These are phyloP conservation scores for Berkeleyomyces rouxiae DNA, from an alignment of 2,329 filamentous ascomycete species.

Conservation along the genomic window DNA sequence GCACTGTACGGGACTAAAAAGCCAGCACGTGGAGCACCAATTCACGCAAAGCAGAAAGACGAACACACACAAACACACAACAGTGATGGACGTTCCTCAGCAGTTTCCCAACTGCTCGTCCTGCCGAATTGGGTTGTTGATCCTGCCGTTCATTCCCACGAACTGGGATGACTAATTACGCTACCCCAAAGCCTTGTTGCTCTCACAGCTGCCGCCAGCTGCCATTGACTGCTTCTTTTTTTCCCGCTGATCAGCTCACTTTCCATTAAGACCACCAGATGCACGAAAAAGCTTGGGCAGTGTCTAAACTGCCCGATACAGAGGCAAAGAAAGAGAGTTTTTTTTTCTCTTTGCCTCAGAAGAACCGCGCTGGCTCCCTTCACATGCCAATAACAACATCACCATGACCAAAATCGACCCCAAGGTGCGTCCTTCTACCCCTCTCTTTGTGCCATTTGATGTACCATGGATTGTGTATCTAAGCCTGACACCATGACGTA, in stretches of 20 bases:
- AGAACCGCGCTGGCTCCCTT: background rate
- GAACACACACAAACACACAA: too few relatives aligned
- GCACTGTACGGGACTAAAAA: too few relatives aligned
- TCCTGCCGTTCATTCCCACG: too few relatives aligned
- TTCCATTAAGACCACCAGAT: background rate
- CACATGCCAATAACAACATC: background rate
- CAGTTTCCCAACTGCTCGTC: too few relatives aligned
- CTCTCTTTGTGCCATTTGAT: background rate
- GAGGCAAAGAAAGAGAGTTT: background rate
- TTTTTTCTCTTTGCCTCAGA: background rate
- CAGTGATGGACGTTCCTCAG: too few relatives aligned
- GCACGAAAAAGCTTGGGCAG: background rate
- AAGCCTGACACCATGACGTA: slow-evolving; percentile 8
- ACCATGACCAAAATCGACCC: slow-evolving; percentile 13
- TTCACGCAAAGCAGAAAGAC: too few relatives aligned
- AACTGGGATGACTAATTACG: too few relatives aligned
- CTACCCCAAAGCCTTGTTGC: too few relatives aligned
- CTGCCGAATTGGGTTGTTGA: too few relatives aligned
- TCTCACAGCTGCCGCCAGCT: background rate
- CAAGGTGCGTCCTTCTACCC: slow-evolving; percentile 9
- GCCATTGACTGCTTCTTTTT: background rate
- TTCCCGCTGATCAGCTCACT: background rate
- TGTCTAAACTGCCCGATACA: background rate
- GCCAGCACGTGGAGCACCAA: too few relatives aligned
- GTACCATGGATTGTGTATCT: too few relatives aligned